These are phyloP conservation scores for Sclerotinia spermophila DNA, from an alignment of 2,329 filamentous ascomycete species.

Conservation along the genomic window DNA sequence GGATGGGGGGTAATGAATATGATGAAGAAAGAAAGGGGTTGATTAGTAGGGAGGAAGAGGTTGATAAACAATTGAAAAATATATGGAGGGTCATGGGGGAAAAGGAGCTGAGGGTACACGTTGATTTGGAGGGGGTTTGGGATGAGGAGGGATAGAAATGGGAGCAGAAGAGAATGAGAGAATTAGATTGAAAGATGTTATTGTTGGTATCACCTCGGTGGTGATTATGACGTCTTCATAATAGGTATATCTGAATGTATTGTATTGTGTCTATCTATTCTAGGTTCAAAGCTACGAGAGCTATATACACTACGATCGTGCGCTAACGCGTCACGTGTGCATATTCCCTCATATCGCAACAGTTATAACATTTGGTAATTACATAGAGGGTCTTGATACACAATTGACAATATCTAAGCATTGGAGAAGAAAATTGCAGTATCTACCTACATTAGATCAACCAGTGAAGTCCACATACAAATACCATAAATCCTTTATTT, in stretches of 20 bases:
- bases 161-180: neutral
- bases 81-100: slow-evolving; percentile 56
- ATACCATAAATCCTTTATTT: neutral
- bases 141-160: neutral
- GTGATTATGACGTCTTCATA: too few species aligned
- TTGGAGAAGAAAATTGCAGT: neutral
- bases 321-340: too few species aligned
- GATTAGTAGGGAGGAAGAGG: slow-evolving; percentile 40
- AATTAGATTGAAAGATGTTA: neutral
- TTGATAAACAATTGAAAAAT: slow-evolving; percentile 38
- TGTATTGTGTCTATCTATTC: too few species aligned
- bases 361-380: neutral
- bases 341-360: too few species aligned
- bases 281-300: too few species aligned
- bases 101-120: slow-evolving; percentile 57
- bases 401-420: neutral
- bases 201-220: too few species aligned
- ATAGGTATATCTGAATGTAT: too few species aligned
- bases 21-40: slow-evolving; percentile 21
- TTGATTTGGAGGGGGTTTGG: slow-evolving; percentile 47
- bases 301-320: too few species aligned
- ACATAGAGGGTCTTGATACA: neutral
- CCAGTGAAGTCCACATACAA: neutral
- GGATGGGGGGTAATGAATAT: slow-evolving; percentile 41
- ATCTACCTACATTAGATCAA: neutral